A percentile compares a stretch with the other conserved stretches of the same genome.
Conservation (phyloP, 1,284 basidiomycete genomes). For the Heliocybe sulcata region DNA sequence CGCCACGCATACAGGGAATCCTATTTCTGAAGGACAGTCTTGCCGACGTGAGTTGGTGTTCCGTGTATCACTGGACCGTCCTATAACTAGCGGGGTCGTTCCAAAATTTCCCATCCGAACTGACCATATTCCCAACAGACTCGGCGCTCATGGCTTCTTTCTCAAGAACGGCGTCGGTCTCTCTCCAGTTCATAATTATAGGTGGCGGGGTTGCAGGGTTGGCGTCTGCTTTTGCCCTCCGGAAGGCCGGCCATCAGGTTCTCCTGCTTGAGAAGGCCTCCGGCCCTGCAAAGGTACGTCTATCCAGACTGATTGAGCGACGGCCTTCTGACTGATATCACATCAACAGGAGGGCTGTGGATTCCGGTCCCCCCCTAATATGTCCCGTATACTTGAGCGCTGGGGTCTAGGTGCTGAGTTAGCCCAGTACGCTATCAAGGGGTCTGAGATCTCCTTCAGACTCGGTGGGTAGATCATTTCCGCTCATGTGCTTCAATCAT, state of each 20-base stretch:
- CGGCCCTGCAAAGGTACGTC: not conserved
- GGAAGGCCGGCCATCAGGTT: slow-evolving; percentile 1
- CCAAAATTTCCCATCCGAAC: not conserved
- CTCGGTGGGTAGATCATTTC: not conserved
- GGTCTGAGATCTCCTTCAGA: not conserved
- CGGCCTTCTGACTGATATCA: too few species aligned
- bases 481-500: not conserved
- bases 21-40: not conserved
- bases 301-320: not conserved
- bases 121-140: not conserved
- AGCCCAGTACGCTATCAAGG: not conserved
- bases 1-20: not conserved
- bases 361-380: slow-evolving; percentile 45
- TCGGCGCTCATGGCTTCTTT: not conserved
- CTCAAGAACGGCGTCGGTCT: not conserved
- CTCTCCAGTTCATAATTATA: not conserved
- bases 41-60: not conserved
- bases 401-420: slow-evolving; percentile 45
- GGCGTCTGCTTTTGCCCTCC: not conserved
- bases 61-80: not conserved
- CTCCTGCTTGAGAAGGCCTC: not conserved
- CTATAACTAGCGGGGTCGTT: not conserved
- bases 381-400: slow-evolving; percentile 45
- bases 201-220: not conserved
- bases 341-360: slow-evolving; percentile 30